Evolutionary conservation across 2,329 filamentous ascomycete species (phyloP).

Genomic region (Fusarium scirpi): DNA sequence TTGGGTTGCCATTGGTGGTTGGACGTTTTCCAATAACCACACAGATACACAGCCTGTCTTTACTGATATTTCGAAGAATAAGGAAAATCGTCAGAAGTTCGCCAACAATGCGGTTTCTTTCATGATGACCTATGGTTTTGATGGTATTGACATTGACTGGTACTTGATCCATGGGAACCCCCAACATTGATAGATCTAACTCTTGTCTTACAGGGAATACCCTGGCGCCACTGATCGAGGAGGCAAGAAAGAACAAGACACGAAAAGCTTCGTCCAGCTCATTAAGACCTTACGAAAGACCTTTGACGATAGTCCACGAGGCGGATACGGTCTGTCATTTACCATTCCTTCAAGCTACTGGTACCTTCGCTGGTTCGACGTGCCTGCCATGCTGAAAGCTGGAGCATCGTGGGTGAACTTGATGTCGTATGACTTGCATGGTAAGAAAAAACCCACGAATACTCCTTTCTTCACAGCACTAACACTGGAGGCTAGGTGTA

Average conservation of each 20-base stretch:
- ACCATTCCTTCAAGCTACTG: conserved; percentile 47
- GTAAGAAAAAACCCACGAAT: conserved; percentile 27
- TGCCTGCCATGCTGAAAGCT: background rate
- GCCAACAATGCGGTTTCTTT: background rate
- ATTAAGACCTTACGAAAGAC: background rate
- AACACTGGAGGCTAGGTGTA: conserved; percentile 1
- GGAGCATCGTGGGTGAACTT: conserved; percentile 23
- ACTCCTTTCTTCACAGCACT: background rate
- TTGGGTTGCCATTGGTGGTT: background rate
- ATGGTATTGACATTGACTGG: conserved; percentile 49
- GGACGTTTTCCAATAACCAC: background rate
- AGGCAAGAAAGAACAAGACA: background rate
- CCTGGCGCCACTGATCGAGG: too few relatives aligned
- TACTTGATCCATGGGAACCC: background rate
- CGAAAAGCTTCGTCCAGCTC: conserved; percentile 24
- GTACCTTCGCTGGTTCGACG: conserved; percentile 42
- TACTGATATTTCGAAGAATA: background rate
- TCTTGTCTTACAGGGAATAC: too few relatives aligned
- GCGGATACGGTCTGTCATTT: conserved; percentile 26
- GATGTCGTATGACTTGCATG: conserved; percentile 59
- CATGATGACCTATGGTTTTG: conserved; percentile 40
- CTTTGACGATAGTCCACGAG: background rate
- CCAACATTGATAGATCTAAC: too few relatives aligned
- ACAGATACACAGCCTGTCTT: too few relatives aligned
- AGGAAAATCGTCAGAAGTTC: background rate